phyloP scores from a whole-genome alignment of 2,329 filamentous ascomycete species.

The Xenosphaeropsis pyriputrescens region DNA sequence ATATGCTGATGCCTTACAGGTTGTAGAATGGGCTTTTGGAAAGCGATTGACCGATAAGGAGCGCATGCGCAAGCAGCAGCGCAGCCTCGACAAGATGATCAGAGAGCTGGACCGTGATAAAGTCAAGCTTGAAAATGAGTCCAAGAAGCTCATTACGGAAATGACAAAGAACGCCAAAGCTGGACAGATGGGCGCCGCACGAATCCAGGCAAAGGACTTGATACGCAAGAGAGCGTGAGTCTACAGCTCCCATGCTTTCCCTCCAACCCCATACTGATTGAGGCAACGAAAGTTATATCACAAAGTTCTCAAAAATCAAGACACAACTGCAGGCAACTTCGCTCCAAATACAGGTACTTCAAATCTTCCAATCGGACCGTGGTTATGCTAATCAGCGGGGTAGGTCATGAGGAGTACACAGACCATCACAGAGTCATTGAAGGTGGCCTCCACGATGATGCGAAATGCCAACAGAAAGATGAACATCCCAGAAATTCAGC shows the following conservation, averaged over 20 bases:
- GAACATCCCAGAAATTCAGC: slow-evolving; percentile 89
- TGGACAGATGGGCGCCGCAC: slow-evolving; percentile 94
- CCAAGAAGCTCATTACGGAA: slow-evolving; percentile 89
- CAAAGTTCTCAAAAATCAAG: slow-evolving; percentile 98
- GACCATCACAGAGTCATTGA: slow-evolving; percentile 99
- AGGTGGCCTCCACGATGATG: slow-evolving; percentile 82
- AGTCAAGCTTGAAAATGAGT: slow-evolving; percentile 93
- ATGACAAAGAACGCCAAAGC: slow-evolving; percentile 99
- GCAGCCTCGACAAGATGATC: slow-evolving; percentile 93
- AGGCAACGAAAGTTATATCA: slow-evolving; percentile 60
- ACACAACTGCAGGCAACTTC: slow-evolving; percentile 95
- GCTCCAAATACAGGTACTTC: slow-evolving; percentile 69
- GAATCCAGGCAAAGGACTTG: slow-evolving; percentile 95
- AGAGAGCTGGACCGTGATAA: slow-evolving; percentile 90
- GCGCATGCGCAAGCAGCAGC: slow-evolving; percentile 84
- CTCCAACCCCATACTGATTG: too few relatives aligned
- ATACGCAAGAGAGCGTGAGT: slow-evolving; percentile 70
- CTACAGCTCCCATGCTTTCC: background rate
- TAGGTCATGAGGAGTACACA: slow-evolving; percentile 20
- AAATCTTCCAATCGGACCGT: too few relatives aligned
- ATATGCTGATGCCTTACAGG: slow-evolving; percentile 32
- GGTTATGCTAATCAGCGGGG: too few relatives aligned
- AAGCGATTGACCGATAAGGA: slow-evolving; percentile 97
- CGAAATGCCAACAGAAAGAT: slow-evolving; percentile 97
- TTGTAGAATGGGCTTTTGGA: slow-evolving; percentile 97